phyloP scores from a whole-genome alignment of 2,329 filamentous ascomycete genomes.

The Colletotrichum simmondsii region DNA sequence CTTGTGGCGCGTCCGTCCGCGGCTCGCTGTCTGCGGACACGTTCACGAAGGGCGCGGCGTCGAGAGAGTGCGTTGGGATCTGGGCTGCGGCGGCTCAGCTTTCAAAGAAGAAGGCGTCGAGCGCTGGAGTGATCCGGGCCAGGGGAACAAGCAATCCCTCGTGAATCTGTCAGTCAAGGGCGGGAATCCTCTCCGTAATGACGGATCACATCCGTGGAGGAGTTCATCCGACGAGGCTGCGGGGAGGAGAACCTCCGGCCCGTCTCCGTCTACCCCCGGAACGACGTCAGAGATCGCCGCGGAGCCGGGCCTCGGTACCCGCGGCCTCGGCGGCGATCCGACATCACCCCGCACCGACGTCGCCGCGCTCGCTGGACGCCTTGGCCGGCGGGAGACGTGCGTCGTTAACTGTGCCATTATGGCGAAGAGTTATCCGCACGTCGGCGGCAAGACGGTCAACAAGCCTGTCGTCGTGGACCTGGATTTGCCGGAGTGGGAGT shows the following conservation, averaged over 20 bases:
- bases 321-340: conserved; percentile 53
- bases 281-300: background rate
- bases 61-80: conserved; percentile 71
- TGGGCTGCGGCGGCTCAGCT: conserved; percentile 48
- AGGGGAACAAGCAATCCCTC: conserved; percentile 68
- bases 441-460: conserved; percentile 72
- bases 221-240: too few species aligned
- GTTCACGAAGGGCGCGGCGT: conserved; percentile 76
- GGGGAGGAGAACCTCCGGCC: too few species aligned
- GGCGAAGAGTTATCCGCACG: conserved; percentile 73
- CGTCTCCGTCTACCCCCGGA: too few species aligned
- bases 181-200: conserved; percentile 55
- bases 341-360: conserved; percentile 53
- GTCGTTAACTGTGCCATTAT: conserved; percentile 84
- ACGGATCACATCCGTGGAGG: conserved; percentile 45
- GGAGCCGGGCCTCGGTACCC: conserved; percentile 42
- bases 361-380: conserved; percentile 51
- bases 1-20: conserved; percentile 71
- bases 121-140: conserved; percentile 70
- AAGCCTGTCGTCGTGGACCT: conserved; percentile 88
- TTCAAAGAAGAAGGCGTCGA: conserved; percentile 57
- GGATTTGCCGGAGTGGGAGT: conserved; percentile 71
- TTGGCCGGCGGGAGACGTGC: conserved; percentile 74
- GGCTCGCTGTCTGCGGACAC: conserved; percentile 77
- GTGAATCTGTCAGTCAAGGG: conserved; percentile 67